Evolutionary conservation across 805 yeast species (phyloP), one percentile per base, ranked within the genome.

Genomic region (Nakazawaea peltata): DNA sequence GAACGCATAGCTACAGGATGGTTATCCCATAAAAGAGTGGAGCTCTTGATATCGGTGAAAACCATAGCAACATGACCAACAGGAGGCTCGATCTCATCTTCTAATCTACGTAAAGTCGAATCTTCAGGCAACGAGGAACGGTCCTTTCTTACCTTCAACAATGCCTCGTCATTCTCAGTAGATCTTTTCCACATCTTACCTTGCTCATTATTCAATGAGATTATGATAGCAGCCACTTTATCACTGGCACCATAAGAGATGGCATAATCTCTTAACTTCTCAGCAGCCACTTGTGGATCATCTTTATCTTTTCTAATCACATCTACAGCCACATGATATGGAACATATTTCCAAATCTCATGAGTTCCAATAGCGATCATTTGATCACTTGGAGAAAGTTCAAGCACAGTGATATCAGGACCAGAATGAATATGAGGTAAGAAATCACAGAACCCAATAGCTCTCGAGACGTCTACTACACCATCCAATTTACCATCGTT

Each of bases 1-100:
- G 95, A 80, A 55, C 97, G 68, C 99, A 92, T 92, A 0, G 96
- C 94, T 34, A 76, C 74, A 2, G 97, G 95, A 50, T 77, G 81
- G 6, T 84, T 66, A 50, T 92, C 98, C 99, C 99, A 92, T 36
- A 92, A 59, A 33, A 80, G 61, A 0, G 99, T 92, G 1, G 97
- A 88, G 53, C 83, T 88, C 49, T 90, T 87, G 47, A 92, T 92
- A 71, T 92, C 99, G 0, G 99, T 92, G 59, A 92, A 92, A 1
- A 90, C 97, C 74, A 92, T 80, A 0, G 98, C 96, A 33, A 92
- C 63, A 33, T 86, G 87, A 2, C 97, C 97, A 5, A 80, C 78
- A 2, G 99, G 99, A 2, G 98, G 97, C 8, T 81, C 78, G 40
- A 92, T 88, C 51, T 92, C 98, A 27, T 81, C 83, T 41, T 85